Evolutionary conservation across 2,329 filamentous ascomycete species (phyloP).

Genomic region (Pyrenochaeta sp.): DNA sequence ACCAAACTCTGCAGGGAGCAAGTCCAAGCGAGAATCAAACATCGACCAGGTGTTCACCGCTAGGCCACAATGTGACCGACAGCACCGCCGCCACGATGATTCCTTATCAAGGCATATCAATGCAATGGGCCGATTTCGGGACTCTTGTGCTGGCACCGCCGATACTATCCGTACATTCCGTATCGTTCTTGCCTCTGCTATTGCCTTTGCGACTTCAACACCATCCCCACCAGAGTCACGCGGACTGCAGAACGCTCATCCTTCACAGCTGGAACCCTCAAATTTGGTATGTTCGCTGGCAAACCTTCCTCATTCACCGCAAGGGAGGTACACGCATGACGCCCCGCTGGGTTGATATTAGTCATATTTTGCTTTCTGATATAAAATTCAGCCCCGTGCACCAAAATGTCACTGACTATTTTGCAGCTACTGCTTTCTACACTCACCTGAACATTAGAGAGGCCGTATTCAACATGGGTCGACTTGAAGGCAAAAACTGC

Average conservation of each 20-base stretch:
- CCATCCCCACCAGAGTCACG: too few relatives aligned
- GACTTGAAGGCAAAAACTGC: constrained; percentile 72
- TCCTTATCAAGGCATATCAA: constrained; percentile 45
- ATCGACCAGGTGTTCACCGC: constrained; percentile 23
- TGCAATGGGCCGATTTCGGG: constrained; percentile 42
- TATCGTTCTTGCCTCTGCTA: background rate
- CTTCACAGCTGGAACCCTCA: background rate
- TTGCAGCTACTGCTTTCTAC: constrained; percentile 9
- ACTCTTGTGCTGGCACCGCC: constrained; percentile 15
- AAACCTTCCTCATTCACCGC: constrained; percentile 22
- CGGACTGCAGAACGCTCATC: too few relatives aligned
- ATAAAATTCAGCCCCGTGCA: constrained; percentile 30
- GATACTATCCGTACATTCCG: constrained; percentile 23
- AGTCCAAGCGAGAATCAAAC: constrained; percentile 18
- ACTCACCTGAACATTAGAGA: constrained; percentile 6
- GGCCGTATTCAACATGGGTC: constrained; percentile 51
- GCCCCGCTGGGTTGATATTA: constrained; percentile 35
- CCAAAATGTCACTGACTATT: constrained; percentile 15
- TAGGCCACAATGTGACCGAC: constrained; percentile 4
- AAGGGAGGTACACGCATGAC: constrained; percentile 23
- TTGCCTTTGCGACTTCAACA: background rate
- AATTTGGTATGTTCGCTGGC: constrained; percentile 3
- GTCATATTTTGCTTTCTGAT: constrained; percentile 35
- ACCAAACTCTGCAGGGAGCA: constrained; percentile 2
- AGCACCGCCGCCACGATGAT: constrained; percentile 16